These are phyloP conservation scores for Neonectria hederae DNA, from an alignment of 2,329 filamentous ascomycete genomes.

Conservation along the genomic window DNA sequence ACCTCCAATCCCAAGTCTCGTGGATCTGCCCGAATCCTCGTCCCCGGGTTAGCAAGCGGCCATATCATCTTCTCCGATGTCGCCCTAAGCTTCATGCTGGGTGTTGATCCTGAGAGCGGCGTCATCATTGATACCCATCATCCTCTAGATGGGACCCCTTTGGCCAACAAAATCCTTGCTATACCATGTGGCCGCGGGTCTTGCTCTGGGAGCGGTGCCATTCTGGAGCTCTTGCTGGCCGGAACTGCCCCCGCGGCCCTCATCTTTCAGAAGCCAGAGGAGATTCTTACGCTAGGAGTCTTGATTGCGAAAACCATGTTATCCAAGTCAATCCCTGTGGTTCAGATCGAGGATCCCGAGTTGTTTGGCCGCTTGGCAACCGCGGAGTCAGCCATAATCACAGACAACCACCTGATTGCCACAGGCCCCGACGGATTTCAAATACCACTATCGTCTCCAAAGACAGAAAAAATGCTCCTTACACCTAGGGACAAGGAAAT, in stretches of 20 bases:
- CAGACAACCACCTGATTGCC: background rate
- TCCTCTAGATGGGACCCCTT: conserved; percentile 46
- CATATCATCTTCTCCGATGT: conserved; percentile 41
- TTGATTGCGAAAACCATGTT: conserved; percentile 55
- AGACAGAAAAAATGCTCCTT: conserved; percentile 6
- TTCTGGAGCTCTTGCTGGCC: conserved; percentile 56
- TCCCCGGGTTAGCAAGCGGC: conserved; percentile 22
- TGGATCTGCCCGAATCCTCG: background rate
- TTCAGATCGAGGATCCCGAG: conserved; percentile 41
- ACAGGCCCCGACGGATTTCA: background rate
- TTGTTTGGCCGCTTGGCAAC: background rate
- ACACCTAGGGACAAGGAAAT: conserved; percentile 21
- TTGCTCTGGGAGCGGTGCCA: conserved; percentile 55
- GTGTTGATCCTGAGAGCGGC: conserved; percentile 52
- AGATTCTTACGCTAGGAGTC: conserved; percentile 57
- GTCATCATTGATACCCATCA: conserved; percentile 56
- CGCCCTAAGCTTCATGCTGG: conserved; percentile 58
- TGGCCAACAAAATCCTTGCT: conserved; percentile 50
- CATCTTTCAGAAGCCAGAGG: conserved; percentile 52
- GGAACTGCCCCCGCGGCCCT: conserved; percentile 50
- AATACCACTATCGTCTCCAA: background rate
- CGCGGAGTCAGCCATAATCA: background rate
- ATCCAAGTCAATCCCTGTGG: conserved; percentile 50
- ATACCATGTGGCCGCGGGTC: conserved; percentile 58
- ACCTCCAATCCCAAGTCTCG: background rate